Conservation (phyloP, 2,329 filamentous ascomycete species). For the Fusarium graminum region DNA sequence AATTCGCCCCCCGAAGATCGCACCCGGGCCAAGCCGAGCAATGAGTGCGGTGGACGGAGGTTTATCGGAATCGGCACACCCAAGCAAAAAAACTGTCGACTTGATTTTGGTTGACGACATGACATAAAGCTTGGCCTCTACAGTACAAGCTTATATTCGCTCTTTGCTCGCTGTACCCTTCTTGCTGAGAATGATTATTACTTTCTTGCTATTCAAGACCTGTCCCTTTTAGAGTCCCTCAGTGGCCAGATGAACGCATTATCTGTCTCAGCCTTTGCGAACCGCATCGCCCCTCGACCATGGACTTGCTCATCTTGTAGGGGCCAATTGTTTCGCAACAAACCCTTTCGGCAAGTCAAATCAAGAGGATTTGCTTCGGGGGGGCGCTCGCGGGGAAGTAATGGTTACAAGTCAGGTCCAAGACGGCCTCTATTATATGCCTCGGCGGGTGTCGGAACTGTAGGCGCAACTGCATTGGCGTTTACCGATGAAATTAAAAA, state of each 20-base stretch:
- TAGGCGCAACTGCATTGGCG: conserved; percentile 63
- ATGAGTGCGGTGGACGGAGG: conserved; percentile 46
- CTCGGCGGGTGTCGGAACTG: conserved; percentile 64
- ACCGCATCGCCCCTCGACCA: conserved; percentile 55
- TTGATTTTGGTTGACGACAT: conserved; percentile 44
- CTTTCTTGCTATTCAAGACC: conserved; percentile 15
- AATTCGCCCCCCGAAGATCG: conserved; percentile 36
- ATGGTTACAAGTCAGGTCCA: conserved; percentile 44
- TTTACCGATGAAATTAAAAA: conserved; percentile 80
- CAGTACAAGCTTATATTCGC: conserved; percentile 13
- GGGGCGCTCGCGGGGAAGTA: conserved; percentile 42
- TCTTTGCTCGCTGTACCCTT: conserved; percentile 7
- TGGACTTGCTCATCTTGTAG: conserved; percentile 64
- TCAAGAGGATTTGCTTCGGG: conserved; percentile 51
- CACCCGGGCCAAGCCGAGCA: conserved; percentile 47
- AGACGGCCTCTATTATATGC: conserved; percentile 60
- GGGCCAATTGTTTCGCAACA: conserved; percentile 55
- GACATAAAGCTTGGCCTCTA: conserved; percentile 28
- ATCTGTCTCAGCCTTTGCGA: conserved; percentile 55
- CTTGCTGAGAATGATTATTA: conserved; percentile 44
- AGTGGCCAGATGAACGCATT: conserved; percentile 58
- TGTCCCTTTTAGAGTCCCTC: conserved; percentile 32
- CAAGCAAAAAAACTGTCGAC: conserved; percentile 46
- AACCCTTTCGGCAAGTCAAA: conserved; percentile 45
- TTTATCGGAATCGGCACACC: conserved; percentile 47